These are phyloP conservation scores for Camellia oleifera DNA, from an alignment of 179 eudicot genomes.

Conservation along the genomic window DNA sequence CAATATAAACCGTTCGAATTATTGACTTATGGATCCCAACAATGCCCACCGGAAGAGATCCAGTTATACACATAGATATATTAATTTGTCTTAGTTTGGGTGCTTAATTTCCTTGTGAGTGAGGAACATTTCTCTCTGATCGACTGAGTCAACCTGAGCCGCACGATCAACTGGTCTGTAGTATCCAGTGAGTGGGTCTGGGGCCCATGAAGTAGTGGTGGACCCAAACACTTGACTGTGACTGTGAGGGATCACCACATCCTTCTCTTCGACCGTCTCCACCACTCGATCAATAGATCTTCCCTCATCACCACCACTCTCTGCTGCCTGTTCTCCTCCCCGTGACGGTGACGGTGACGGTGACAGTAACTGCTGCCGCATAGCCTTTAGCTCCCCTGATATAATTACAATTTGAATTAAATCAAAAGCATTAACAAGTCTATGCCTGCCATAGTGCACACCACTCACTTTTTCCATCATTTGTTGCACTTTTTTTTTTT, in stretches of 20 bases:
- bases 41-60: too few species aligned
- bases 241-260: not conserved
- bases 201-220: not conserved
- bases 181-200: constrained; percentile 12
- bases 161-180: constrained; percentile 12
- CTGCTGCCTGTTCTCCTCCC: not conserved
- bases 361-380: not conserved
- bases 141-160: constrained; percentile 3
- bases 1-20: too few species aligned
- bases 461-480: too few species aligned
- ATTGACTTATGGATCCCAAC: too few species aligned
- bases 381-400: constrained; percentile 1
- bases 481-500: too few species aligned
- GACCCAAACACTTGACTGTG: not conserved
- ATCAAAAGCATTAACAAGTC: not conserved
- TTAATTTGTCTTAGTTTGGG: too few species aligned
- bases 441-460: too few species aligned
- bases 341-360: not conserved
- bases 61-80: too few species aligned
- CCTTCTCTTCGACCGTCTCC: constrained; percentile 6
- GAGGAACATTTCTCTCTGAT: not conserved
- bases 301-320: not conserved
- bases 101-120: constrained; percentile 4
- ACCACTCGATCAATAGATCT: not conserved
- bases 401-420: not conserved